Conservation (phyloP, 495 filamentous ascomycete species). For the Pyrenopolyporus hunteri region DNA sequence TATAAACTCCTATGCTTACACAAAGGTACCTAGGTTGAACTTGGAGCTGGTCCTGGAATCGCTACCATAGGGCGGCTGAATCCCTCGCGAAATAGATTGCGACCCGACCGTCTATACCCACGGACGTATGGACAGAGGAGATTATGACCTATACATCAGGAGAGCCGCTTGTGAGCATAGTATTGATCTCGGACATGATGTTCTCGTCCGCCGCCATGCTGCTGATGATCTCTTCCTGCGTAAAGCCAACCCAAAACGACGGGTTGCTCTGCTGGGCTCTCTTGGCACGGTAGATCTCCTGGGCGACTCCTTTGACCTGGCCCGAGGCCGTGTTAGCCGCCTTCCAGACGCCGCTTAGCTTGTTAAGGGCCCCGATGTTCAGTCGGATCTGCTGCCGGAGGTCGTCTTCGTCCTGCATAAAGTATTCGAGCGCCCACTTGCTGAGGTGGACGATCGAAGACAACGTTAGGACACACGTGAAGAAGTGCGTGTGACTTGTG, state of each 20-base stretch:
- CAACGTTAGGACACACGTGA: constrained; percentile 82
- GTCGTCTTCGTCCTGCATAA: constrained; percentile 66
- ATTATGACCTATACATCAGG: constrained; percentile 14
- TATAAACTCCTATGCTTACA: constrained; percentile 1
- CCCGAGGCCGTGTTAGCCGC: constrained; percentile 73
- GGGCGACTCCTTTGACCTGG: constrained; percentile 75
- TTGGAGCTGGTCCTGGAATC: not conserved
- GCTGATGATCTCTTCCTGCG: constrained; percentile 61
- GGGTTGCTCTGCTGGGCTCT: constrained; percentile 59
- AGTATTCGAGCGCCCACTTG: constrained; percentile 62
- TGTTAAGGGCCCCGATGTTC: constrained; percentile 81
- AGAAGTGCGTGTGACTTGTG: constrained; percentile 82
- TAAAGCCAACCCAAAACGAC: constrained; percentile 58
- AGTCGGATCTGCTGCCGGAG: constrained; percentile 80
- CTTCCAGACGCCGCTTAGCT: constrained; percentile 75
- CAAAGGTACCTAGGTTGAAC: not conserved
- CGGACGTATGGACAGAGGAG: constrained; percentile 13
- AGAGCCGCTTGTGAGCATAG: constrained; percentile 39
- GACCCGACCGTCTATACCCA: constrained; percentile 1
- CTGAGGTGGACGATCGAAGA: constrained; percentile 66
- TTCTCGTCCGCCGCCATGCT: constrained; percentile 59
- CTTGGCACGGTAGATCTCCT: constrained; percentile 65
- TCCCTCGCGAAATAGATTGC: not conserved
- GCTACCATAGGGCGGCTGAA: not conserved
- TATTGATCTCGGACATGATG: constrained; percentile 60